Evolutionary conservation across 2,329 filamentous ascomycete genomes (phyloP).

Genomic region (Alternaria sp.): DNA sequence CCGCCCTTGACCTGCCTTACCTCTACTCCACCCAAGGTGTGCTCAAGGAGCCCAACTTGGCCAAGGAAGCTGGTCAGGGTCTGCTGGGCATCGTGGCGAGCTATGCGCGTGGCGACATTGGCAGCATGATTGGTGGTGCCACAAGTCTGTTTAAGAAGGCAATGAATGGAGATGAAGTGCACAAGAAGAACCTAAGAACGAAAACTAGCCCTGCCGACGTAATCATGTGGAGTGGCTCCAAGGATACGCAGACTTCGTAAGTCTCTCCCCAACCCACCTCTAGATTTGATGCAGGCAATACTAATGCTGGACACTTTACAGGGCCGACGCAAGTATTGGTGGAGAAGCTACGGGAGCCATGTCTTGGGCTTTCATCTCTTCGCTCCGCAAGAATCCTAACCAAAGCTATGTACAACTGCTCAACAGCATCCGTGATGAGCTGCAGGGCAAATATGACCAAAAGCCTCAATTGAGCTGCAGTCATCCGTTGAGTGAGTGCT

Average conservation of each 20-base stretch:
- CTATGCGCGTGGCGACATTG: slow-evolving; percentile 84
- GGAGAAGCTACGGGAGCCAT: slow-evolving; percentile 95
- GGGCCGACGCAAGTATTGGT: slow-evolving; percentile 87
- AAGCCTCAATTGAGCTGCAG: slow-evolving; percentile 97
- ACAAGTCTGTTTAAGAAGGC: slow-evolving; percentile 89
- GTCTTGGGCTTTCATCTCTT: slow-evolving; percentile 95
- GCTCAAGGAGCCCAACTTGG: slow-evolving; percentile 81
- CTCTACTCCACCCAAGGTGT: slow-evolving; percentile 82
- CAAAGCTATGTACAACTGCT: slow-evolving; percentile 96
- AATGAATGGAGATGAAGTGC: slow-evolving; percentile 77
- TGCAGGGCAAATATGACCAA: slow-evolving; percentile 86
- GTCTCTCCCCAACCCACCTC: slow-evolving; percentile 48
- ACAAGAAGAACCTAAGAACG: slow-evolving; percentile 82
- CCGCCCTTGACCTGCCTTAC: slow-evolving; percentile 79
- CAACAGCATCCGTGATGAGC: slow-evolving; percentile 91
- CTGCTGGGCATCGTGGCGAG: slow-evolving; percentile 75
- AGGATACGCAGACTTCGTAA: slow-evolving; percentile 92
- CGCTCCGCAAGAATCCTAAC: slow-evolving; percentile 89
- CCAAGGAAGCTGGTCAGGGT: slow-evolving; percentile 79
- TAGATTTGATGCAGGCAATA: not conserved
- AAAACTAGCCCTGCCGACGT: slow-evolving; percentile 96
- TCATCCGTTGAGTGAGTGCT: slow-evolving; percentile 82
- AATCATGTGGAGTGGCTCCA: slow-evolving; percentile 97
- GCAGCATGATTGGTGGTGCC: slow-evolving; percentile 80
- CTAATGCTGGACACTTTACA: slow-evolving; percentile 47